These are phyloP conservation scores for Byssochlamys sp. DNA, from an alignment of 2,329 filamentous ascomycete genomes.

Conservation along the genomic window DNA sequence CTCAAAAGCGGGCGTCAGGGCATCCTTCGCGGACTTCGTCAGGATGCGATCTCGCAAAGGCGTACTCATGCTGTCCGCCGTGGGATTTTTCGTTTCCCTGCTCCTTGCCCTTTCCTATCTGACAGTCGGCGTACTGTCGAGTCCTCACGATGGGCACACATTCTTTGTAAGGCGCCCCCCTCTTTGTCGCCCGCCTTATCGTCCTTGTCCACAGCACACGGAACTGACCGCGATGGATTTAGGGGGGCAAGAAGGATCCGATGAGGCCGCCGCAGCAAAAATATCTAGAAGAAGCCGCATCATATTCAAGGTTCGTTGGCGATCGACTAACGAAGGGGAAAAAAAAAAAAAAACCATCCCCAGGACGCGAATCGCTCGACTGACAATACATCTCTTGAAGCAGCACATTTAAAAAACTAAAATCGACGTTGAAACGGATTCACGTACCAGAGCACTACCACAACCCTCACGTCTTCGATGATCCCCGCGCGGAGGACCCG, in stretches of 20 bases:
- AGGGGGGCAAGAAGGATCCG: background rate
- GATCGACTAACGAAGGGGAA: background rate
- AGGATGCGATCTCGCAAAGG: background rate
- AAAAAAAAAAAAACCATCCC: too few relatives aligned
- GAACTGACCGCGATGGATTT: background rate
- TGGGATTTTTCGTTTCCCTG: background rate
- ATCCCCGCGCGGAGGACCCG: conserved; percentile 3
- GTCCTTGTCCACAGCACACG: background rate
- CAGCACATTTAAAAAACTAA: conserved; percentile 6
- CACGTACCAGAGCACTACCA: conserved; percentile 3
- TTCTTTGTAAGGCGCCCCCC: background rate
- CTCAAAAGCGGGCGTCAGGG: background rate
- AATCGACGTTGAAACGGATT: conserved; percentile 6
- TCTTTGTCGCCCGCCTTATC: background rate
- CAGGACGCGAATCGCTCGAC: background rate
- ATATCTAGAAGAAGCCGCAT: conserved; percentile 6
- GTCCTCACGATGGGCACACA: background rate
- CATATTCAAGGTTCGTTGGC: conserved; percentile 1
- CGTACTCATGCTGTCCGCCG: background rate
- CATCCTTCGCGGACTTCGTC: background rate
- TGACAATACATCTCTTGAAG: background rate
- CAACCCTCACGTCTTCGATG: conserved; percentile 4
- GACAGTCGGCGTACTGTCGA: background rate
- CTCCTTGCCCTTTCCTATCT: background rate
- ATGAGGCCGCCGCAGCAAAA: conserved; percentile 5